Percentiles rank a stretch among this genome's conserved stretches.
These are phyloP conservation scores for Eutrema japonicum DNA, from an alignment of 345 rosid genomes.

Conservation along the genomic window DNA sequence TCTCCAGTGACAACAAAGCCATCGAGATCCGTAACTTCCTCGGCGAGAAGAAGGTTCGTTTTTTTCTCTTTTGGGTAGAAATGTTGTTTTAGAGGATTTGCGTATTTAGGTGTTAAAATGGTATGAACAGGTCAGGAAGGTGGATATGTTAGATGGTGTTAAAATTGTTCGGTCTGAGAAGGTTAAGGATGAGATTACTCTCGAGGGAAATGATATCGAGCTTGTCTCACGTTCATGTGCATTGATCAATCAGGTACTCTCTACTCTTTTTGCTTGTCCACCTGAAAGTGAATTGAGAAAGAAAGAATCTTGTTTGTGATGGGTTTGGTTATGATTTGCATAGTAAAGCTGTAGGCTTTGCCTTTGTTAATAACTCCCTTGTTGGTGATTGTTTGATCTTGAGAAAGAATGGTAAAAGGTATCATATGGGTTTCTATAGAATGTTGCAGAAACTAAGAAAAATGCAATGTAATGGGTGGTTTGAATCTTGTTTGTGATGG, in stretches of 20 bases:
- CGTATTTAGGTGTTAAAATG: background rate
- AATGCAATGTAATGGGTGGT: background rate
- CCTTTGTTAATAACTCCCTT: background rate
- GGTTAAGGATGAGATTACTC: conserved; percentile 55
- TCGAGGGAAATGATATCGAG: conserved; percentile 58
- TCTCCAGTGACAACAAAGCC: conserved; percentile 49
- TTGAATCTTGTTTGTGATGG: background rate
- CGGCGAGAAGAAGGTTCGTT: conserved; percentile 62
- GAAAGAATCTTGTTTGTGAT: background rate
- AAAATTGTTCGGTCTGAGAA: conserved; percentile 53
- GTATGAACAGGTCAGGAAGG: conserved; percentile 52
- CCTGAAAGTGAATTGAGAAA: background rate
- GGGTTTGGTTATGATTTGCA: background rate
- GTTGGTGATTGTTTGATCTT: background rate
- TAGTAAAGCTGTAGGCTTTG: background rate
- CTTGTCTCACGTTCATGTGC: conserved; percentile 56
- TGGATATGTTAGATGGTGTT: conserved; percentile 58
- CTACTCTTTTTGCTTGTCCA: background rate
- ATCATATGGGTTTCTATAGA: background rate
- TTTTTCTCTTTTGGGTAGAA: background rate
- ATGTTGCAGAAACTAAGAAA: background rate
- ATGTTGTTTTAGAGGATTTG: background rate
- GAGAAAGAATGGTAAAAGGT: background rate
- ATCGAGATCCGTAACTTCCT: conserved; percentile 82
- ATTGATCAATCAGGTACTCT: conserved; percentile 54